Conservation (phyloP, 805 yeast genomes). For the Saccharomyces mikatae region DNA sequence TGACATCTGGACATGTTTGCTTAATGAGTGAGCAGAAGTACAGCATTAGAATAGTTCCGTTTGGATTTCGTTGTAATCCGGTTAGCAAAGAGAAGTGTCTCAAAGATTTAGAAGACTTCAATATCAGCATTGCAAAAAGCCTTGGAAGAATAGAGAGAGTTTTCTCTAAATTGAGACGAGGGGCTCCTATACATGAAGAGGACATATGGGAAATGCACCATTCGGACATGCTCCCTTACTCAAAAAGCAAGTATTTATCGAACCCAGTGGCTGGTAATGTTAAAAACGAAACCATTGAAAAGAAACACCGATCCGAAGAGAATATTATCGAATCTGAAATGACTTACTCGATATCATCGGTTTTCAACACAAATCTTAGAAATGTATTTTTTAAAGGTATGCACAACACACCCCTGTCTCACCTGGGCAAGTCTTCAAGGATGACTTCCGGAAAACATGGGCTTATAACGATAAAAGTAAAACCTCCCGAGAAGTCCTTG, state of each 20-base stretch:
- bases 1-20: background rate
- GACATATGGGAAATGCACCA: background rate
- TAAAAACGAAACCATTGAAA: background rate
- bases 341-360: background rate
- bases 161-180: background rate
- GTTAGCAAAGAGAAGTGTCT: background rate
- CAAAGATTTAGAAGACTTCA: background rate
- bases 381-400: background rate
- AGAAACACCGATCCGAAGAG: background rate
- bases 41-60: slow-evolving; percentile 17
- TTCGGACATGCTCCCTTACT: background rate
- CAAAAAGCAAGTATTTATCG: background rate
- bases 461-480: slow-evolving; percentile 16
- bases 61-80: slow-evolving; percentile 10
- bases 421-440: background rate
- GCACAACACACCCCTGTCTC: background rate
- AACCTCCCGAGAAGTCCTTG: slow-evolving; percentile 26
- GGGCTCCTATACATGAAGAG: background rate
- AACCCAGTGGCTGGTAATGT: background rate
- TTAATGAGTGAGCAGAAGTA: slow-evolving; percentile 7
- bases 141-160: background rate
- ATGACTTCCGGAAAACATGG: slow-evolving; percentile 12
- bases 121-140: background rate
- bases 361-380: background rate
- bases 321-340: slow-evolving; percentile 2